phyloP scores from a whole-genome alignment of 2,329 filamentous ascomycete genomes.

The Cladosporium velox region DNA sequence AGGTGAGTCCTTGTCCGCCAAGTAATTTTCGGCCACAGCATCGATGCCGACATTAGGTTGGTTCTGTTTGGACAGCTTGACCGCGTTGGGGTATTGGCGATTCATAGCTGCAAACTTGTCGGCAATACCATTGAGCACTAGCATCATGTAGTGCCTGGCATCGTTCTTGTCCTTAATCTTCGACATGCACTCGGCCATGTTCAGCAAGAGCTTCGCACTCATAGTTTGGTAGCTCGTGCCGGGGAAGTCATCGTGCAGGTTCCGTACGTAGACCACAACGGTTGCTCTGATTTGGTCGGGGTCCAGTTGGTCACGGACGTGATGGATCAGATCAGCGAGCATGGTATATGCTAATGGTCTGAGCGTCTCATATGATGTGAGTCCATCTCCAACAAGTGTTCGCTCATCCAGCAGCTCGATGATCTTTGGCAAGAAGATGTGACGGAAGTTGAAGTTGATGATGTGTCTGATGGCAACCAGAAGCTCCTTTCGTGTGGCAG shows the following conservation, averaged over 20 bases:
- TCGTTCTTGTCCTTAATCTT: constrained; percentile 92
- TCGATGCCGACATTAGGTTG: constrained; percentile 62
- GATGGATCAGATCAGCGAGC: constrained; percentile 96
- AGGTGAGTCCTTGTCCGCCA: constrained; percentile 75
- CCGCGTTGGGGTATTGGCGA: constrained; percentile 87
- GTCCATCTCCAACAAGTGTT: constrained; percentile 89
- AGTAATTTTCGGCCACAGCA: constrained; percentile 72
- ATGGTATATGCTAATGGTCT: constrained; percentile 95
- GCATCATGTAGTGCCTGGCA: constrained; percentile 91
- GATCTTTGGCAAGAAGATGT: constrained; percentile 92
- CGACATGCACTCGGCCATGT: constrained; percentile 97
- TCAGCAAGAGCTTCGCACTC: constrained; percentile 94
- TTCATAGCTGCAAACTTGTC: constrained; percentile 99
- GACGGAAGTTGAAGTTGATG: constrained; percentile 97
- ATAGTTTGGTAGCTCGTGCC: constrained; percentile 99
- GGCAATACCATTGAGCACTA: constrained; percentile 96
- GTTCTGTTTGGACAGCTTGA: constrained; percentile 83
- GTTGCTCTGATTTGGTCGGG: constrained; percentile 93
- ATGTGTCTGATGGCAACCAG: constrained; percentile 96
- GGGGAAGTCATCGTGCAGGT: constrained; percentile 82
- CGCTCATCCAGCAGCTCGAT: constrained; percentile 92
- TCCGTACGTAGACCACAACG: constrained; percentile 95
- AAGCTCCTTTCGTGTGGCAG: constrained; percentile 88
- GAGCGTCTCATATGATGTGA: constrained; percentile 97
- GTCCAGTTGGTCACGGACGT: constrained; percentile 84